These are phyloP conservation scores for Rubus parviflorus DNA, from an alignment of 306 rosid species.

Conservation along the genomic window DNA sequence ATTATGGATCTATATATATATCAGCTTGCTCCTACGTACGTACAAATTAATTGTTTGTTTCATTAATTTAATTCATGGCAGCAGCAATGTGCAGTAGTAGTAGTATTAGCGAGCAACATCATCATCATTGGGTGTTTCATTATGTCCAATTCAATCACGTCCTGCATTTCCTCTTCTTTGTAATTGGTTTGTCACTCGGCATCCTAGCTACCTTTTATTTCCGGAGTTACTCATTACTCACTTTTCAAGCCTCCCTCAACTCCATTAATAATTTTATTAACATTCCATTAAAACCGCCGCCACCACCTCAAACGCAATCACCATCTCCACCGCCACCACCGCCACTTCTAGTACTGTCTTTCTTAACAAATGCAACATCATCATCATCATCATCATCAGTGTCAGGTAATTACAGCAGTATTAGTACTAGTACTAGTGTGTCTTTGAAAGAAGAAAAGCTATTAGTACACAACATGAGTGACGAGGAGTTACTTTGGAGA, in stretches of 20 bases:
- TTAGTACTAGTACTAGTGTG: background rate
- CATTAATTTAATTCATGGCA: background rate
- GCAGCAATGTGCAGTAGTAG: conserved; percentile 8
- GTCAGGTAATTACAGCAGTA: background rate
- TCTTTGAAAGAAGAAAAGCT: conserved; percentile 18
- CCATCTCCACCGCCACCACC: background rate
- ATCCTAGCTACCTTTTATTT: conserved; percentile 33
- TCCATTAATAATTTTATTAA: background rate
- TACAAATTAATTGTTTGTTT: background rate
- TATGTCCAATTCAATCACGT: conserved; percentile 21
- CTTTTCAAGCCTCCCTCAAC: conserved; percentile 10
- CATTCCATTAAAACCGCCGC: background rate
- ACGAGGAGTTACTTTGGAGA: conserved; percentile 50
- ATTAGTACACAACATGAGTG: conserved; percentile 54
- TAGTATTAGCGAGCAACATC: conserved; percentile 3
- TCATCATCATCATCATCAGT: background rate
- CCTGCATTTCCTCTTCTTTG: conserved; percentile 33
- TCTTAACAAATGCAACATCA: background rate
- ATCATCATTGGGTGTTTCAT: background rate
- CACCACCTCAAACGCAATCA: background rate
- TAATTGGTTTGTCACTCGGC: conserved; percentile 47
- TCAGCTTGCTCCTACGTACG: background rate
- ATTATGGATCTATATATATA: background rate
- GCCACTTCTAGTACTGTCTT: background rate
- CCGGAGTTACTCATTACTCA: conserved; percentile 30